Evolutionary conservation across 2,329 filamentous ascomycete species (phyloP), one percentile per base, ranked within the genome.

Genomic region (Tolypocladium cylindrosporum): DNA sequence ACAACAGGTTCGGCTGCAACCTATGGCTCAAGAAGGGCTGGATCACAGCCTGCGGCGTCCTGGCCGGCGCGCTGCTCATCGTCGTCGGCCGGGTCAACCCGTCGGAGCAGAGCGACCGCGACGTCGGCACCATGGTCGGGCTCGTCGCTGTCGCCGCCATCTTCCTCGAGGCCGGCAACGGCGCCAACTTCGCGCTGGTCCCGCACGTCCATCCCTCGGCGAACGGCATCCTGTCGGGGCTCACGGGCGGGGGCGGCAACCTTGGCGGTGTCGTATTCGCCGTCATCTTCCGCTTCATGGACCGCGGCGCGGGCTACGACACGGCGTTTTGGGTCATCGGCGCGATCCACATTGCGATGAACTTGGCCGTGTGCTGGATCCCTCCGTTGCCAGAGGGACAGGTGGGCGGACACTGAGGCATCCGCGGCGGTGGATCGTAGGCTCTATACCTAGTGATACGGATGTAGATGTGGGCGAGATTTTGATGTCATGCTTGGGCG

Each of bases 221-320:
- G 60, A 96, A 96, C 71, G 91, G 90, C 16, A 70, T 81, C 58
- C 80, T 96, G 8, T 89, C 87, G 1, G 91, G 91, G 14, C 76
- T 89, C 41, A 87, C 90, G 0, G 92, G 92, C 11, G 91, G 88
- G 0, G 79, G 82, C 10, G 91, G 92, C 1, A 97, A 96, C 67
- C 72, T 96, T 11, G 92, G 92, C 4, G 92, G 92, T 14, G 84
- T 96, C 55, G 71, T 95, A 54, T 96, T 94, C 67, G 88, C 90
- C 24, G 83, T 95, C 91, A 68, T 84, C 91, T 67, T 96, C 78
- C 79, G 90, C 55, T 94, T 92, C 72, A 75, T 77, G 71, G 74
- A 74, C 57, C 77, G 82, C 54, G 85, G 84, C 6, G 82, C 75
- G 1, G 74, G 87, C 66, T 95, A 91, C 67, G 83, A 78, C 13